These are phyloP conservation scores for Podaxis sp. DNA, from an alignment of 768 basidiomycete species.

Conservation along the genomic window DNA sequence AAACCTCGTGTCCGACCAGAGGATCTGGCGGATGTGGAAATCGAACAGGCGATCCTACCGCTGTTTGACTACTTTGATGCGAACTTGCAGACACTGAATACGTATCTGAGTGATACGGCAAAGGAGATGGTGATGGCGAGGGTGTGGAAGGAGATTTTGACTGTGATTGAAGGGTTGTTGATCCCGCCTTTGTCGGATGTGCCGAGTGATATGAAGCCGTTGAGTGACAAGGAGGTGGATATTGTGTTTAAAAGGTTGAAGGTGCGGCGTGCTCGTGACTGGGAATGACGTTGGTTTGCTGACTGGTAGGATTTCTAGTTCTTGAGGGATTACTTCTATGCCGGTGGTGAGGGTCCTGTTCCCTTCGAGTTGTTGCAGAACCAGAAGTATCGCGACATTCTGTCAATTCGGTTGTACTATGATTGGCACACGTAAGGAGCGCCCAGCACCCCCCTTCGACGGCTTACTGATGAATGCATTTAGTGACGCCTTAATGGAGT, in stretches of 20 bases:
- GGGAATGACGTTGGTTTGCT: neutral
- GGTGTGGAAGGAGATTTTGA: constrained; percentile 95
- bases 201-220: constrained; percentile 85
- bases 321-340: constrained; percentile 92
- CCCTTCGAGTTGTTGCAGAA: constrained; percentile 86
- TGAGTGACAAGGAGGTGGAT: constrained; percentile 95
- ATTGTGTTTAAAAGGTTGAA: constrained; percentile 99
- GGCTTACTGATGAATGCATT: constrained; percentile 14
- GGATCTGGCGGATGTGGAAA: constrained; percentile 87
- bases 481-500: constrained; percentile 87
- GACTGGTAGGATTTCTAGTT: constrained; percentile 51
- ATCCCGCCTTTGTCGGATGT: constrained; percentile 88
- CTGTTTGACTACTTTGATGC: constrained; percentile 96
- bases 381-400: constrained; percentile 89
- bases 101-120: constrained; percentile 77
- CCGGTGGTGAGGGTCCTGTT: constrained; percentile 88
- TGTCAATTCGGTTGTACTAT: constrained; percentile 91
- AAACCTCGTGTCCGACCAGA: constrained; percentile 78
- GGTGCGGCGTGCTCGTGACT: constrained; percentile 36
- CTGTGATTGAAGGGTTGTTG: constrained; percentile 81
- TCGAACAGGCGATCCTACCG: constrained; percentile 88
- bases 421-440: constrained; percentile 85
- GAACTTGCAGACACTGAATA: constrained; percentile 89
- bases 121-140: constrained; percentile 91
- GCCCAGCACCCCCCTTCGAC: neutral